These are phyloP conservation scores for Diaporthe helianthi DNA, from an alignment of 2,329 filamentous ascomycete species.

Conservation along the genomic window DNA sequence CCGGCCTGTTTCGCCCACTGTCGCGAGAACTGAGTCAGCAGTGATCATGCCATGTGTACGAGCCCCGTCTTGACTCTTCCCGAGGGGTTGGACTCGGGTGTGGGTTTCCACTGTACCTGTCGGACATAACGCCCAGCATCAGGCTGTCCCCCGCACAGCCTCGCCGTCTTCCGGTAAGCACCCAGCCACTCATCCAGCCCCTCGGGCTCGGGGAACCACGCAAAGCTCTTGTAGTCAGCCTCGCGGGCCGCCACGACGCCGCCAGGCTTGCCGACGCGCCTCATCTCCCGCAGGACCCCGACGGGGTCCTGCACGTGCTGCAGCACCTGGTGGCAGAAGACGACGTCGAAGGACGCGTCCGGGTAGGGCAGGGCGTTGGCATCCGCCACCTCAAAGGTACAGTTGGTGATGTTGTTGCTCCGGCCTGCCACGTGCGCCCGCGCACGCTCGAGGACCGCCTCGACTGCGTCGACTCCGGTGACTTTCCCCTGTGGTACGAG, in stretches of 20 bases:
- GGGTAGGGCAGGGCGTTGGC: conserved; percentile 49
- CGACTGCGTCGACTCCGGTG: conserved; percentile 49
- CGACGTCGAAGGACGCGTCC: conserved; percentile 51
- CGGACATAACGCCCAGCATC: conserved; percentile 29
- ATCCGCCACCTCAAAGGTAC: conserved; percentile 42
- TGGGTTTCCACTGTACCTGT: not conserved
- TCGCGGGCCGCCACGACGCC: conserved; percentile 49
- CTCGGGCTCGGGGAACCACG: conserved; percentile 24
- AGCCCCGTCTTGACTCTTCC: no score
- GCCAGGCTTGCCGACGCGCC: conserved; percentile 51
- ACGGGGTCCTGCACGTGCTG: conserved; percentile 46
- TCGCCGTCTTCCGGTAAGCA: conserved; percentile 20
- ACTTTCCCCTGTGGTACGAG: conserved; percentile 49
- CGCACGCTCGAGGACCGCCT: conserved; percentile 44
- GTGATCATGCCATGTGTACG: no score
- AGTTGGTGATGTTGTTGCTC: conserved; percentile 31
- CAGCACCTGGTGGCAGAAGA: conserved; percentile 52
- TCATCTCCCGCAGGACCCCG: conserved; percentile 49
- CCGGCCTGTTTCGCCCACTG: conserved; percentile 32
- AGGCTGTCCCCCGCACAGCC: conserved; percentile 26
- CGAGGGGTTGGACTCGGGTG: no score
- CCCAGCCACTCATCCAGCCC: conserved; percentile 26
- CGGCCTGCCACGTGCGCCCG: conserved; percentile 35
- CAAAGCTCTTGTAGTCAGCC: conserved; percentile 36
- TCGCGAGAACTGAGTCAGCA: not conserved